Evolutionary conservation across 225 moss, liverwort and hornwort genomes (phyloP), one percentile per base, ranked within the genome.

Genomic region (Pseudoscleropodium purum): DNA sequence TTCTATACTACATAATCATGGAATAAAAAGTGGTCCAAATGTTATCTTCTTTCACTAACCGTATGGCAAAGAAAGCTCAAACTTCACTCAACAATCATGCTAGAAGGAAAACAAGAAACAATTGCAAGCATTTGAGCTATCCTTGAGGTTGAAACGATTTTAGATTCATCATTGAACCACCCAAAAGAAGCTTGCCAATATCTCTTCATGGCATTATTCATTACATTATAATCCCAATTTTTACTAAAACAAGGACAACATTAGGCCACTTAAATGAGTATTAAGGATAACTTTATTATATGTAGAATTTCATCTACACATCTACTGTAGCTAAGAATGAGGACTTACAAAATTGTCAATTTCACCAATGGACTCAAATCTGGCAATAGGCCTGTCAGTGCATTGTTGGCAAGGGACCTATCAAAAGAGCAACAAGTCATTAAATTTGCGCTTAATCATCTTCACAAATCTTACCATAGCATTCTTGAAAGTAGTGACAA

Each of bases 321-420:
- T 77, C 5, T 59, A 10, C 10, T 47, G 47, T 47, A 60, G 11
- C 29, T 56, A 60, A 45, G 16, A 64, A 87, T 45, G 26, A 29
- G 6, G 83, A 90, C 92, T 90, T 77, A 90, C 94, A 89, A 27
- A 83, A 45, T 61, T 80, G 45, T 83, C 66, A 93, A 37, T 2
- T 33, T 24, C 23, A 31, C 20, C 68, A 93, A 79, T 5, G 49
- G 9, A 19, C 82, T 43, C 34, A 93, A 56, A 66, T 91, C 18
- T 78, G 91, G 93, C 65, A 91, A 66, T 52, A 79, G 11, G 8
- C 90, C 86, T 27, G 24, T 79, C 13, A 93, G 62, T 64, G 79
- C 43, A 74, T 91, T 90, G 83, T 69, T 33, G 52, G 34, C 84
- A 61, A 93, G 88, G 41, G 86, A 86, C 67, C 93, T 91, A 20